Percentiles rank a stretch among this genome's conserved stretches.
Conservation (phyloP, 1,284 basidiomycete genomes). For the Heterobasidion parviporum region DNA sequence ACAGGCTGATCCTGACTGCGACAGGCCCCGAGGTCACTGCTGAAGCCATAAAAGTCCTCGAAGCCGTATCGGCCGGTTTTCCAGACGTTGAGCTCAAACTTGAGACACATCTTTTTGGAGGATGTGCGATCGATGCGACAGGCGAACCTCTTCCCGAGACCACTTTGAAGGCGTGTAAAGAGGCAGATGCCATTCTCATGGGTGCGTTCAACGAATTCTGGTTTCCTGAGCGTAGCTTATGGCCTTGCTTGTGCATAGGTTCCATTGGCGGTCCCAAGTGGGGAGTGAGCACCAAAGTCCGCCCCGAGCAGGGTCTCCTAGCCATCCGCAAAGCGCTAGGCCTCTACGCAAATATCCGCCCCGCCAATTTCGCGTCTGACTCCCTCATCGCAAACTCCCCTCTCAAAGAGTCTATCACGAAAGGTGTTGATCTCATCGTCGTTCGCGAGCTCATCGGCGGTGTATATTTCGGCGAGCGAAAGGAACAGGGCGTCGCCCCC, state of each 20-base stretch:
- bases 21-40: conserved; percentile 88
- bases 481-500: conserved; percentile 71
- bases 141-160: conserved; percentile 81
- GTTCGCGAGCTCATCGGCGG: conserved; percentile 93
- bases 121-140: conserved; percentile 84
- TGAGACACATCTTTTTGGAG: conserved; percentile 81
- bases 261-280: conserved; percentile 98
- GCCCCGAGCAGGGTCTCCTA: conserved; percentile 94
- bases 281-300: conserved; percentile 85
- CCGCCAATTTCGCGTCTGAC: conserved; percentile 91
- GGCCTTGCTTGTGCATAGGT: conserved; percentile 38
- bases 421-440: conserved; percentile 89
- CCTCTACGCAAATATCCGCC: conserved; percentile 97
- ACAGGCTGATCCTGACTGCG: conserved; percentile 1
- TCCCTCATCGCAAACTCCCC: conserved; percentile 88
- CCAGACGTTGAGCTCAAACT: conserved; percentile 68
- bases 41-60: conserved; percentile 85
- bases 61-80: conserved; percentile 61
- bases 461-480: conserved; percentile 89
- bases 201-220: conserved; percentile 40
- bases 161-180: conserved; percentile 82
- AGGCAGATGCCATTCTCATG: conserved; percentile 89
- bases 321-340: conserved; percentile 90
- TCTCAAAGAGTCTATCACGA: conserved; percentile 81
- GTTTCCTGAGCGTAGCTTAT: background rate